Percentiles rank a stretch among this genome's conserved stretches.
Conservation (phyloP, 441 rosid genomes). For the Corymbia calophylla region DNA sequence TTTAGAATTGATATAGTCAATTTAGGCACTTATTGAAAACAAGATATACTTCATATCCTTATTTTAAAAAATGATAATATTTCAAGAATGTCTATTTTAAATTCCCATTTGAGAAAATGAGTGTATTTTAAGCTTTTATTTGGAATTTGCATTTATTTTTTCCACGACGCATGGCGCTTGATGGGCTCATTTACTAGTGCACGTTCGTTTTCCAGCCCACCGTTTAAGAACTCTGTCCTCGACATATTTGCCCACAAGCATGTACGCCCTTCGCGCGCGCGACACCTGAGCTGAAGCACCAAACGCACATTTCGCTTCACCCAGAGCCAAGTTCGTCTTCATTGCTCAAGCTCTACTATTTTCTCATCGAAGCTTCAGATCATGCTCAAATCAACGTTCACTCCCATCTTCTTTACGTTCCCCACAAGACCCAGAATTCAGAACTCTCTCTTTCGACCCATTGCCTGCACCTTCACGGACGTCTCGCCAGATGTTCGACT, state of each 20-base stretch:
- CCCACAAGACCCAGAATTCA: slow-evolving; percentile 24
- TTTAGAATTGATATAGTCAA: too few relatives aligned
- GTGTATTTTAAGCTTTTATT: fast-evolving
- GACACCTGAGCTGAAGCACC: not conserved
- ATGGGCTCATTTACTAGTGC: not conserved
- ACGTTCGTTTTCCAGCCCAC: not conserved
- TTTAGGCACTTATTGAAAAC: too few relatives aligned
- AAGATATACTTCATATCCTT: too few relatives aligned
- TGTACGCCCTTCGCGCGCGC: not conserved
- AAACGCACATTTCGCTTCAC: not conserved
- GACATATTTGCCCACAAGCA: not conserved
- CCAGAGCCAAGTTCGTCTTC: not conserved
- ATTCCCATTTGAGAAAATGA: too few relatives aligned
- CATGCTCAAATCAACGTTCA: slow-evolving; percentile 54
- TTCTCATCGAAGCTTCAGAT: not conserved
- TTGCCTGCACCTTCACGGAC: slow-evolving; percentile 2
- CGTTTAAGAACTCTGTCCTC: not conserved
- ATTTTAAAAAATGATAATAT: too few relatives aligned
- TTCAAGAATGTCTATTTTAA: too few relatives aligned
- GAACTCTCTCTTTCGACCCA: slow-evolving; percentile 1
- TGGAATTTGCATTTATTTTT: not conserved
- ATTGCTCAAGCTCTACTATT: not conserved
- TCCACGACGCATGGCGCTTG: not conserved
- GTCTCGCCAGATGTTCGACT: slow-evolving; percentile 49
- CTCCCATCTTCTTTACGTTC: slow-evolving; percentile 40